Evolutionary conservation across 331 rosid species (phyloP).

Genomic region (Dryas integrifolia): DNA sequence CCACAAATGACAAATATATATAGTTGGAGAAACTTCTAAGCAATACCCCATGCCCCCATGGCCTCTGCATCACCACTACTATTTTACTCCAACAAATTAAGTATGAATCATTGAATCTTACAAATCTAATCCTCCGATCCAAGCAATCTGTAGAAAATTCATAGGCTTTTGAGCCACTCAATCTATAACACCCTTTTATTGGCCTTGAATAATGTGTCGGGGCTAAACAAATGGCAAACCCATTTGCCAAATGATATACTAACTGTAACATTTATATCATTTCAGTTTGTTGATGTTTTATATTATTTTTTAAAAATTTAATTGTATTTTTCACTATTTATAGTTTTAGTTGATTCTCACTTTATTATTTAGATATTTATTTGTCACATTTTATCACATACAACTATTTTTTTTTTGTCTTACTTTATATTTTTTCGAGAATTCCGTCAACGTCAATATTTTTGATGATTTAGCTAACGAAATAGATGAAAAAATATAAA

Average conservation of each 20-base stretch:
- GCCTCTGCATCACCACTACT: background rate
- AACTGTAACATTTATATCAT: too few relatives aligned
- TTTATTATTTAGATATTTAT: too few relatives aligned
- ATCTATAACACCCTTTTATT: background rate
- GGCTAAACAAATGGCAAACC: background rate
- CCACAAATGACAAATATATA: background rate
- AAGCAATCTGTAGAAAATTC: conserved; percentile 12
- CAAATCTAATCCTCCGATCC: conserved; percentile 12
- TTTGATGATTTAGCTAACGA: too few relatives aligned
- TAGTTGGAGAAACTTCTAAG: conserved; percentile 13
- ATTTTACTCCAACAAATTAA: background rate
- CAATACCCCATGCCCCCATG: background rate
- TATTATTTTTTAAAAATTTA: too few relatives aligned
- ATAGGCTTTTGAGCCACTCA: conserved; percentile 1
- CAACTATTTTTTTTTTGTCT: too few relatives aligned
- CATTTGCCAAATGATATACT: background rate
- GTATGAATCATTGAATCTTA: background rate
- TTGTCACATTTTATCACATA: too few relatives aligned
- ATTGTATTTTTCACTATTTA: too few relatives aligned
- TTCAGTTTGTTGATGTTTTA: too few relatives aligned
- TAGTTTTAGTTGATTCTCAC: too few relatives aligned
- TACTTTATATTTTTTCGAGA: too few relatives aligned
- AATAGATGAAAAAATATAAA: too few relatives aligned
- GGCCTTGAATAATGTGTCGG: conserved; percentile 27
- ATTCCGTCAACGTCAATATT: too few relatives aligned